phyloP scores from a whole-genome alignment of 257 asterid species.

The Cinchona pubescens region DNA sequence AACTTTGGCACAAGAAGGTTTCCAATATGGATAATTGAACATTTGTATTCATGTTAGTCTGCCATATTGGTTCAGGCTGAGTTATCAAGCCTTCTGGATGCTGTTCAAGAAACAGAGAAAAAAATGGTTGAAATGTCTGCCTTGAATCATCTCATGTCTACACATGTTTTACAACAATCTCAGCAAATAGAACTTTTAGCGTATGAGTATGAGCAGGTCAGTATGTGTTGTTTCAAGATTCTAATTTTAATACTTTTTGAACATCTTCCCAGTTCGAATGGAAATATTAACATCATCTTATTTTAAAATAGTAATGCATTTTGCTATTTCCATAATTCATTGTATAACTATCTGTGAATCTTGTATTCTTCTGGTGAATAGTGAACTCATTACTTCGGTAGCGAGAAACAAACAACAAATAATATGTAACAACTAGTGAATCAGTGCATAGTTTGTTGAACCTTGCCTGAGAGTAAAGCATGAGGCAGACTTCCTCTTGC shows the following conservation, averaged over 20 bases:
- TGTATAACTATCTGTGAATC: background rate
- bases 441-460: background rate
- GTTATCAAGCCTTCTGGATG: constrained; percentile 76
- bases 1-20: constrained; percentile 2
- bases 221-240: constrained; percentile 7
- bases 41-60: constrained; percentile 5
- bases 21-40: background rate
- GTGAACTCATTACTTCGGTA: background rate
- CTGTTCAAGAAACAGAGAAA: constrained; percentile 83
- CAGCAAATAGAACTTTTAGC: constrained; percentile 83
- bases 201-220: constrained; percentile 85
- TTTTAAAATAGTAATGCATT: background rate
- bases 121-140: constrained; percentile 98
- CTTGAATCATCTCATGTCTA: constrained; percentile 90
- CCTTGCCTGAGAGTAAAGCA: background rate
- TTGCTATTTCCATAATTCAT: background rate
- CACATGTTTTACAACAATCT: constrained; percentile 87
- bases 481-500: background rate
- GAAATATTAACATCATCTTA: background rate
- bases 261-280: background rate
- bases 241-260: background rate
- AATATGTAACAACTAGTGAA: background rate
- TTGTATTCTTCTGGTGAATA: background rate
- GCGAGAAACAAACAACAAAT: background rate
- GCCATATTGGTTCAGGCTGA: constrained; percentile 52